These are phyloP conservation scores for Lasiodiplodia sp. DNA, from an alignment of 2,329 filamentous ascomycete species.

Conservation along the genomic window DNA sequence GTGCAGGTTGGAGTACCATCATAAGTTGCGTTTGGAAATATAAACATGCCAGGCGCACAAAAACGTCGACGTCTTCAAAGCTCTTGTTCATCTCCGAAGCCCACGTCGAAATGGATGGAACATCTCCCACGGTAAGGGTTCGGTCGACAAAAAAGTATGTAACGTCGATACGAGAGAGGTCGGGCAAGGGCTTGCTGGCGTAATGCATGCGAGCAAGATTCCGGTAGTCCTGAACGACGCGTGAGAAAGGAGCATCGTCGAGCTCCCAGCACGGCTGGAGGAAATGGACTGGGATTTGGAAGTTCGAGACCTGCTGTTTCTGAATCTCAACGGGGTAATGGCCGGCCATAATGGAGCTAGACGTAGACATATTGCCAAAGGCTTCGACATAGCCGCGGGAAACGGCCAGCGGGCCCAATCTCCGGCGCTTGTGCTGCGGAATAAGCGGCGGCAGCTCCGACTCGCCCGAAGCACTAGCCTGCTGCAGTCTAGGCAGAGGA, in stretches of 20 bases:
- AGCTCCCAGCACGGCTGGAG: conserved; percentile 25
- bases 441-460: conserved; percentile 8
- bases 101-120: conserved; percentile 18
- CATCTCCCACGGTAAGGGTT: background rate
- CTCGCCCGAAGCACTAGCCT: conserved; percentile 1
- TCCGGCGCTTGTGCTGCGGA: conserved; percentile 1
- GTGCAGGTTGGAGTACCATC: conserved; percentile 12
- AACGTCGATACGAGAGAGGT: conserved; percentile 9
- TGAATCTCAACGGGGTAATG: conserved; percentile 19
- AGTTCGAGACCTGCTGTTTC: conserved; percentile 25
- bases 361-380: conserved; percentile 23
- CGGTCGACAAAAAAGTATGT: conserved; percentile 16
- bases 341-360: conserved; percentile 25
- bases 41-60: conserved; percentile 27
- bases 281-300: conserved; percentile 27
- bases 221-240: conserved; percentile 24
- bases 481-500: conserved; percentile 16
- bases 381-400: conserved; percentile 19
- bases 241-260: conserved; percentile 20
- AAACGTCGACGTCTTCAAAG: conserved; percentile 27
- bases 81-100: conserved; percentile 28
- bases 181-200: background rate
- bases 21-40: conserved; percentile 27
- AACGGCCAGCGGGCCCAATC: conserved; percentile 10
- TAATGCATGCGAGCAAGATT: conserved; percentile 19